These are phyloP conservation scores for Exophiala lecanii-corni DNA, from an alignment of 2,329 filamentous ascomycete genomes.

Conservation along the genomic window DNA sequence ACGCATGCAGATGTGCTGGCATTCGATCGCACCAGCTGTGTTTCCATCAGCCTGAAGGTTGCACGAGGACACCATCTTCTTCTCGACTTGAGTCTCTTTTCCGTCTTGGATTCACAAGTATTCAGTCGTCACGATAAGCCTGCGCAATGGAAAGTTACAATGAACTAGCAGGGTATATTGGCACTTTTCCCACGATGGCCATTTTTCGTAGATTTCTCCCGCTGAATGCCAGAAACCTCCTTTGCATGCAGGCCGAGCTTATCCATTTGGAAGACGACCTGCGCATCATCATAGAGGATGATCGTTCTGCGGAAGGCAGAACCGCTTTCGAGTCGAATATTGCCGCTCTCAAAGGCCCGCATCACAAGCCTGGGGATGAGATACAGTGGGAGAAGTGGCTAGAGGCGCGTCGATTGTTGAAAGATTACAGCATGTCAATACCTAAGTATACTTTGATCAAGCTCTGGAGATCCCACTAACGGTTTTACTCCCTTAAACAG, in stretches of 20 bases:
- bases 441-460: no score
- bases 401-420: constrained; percentile 6
- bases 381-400: constrained; percentile 7
- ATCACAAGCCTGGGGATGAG: background rate
- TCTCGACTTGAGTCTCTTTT: no score
- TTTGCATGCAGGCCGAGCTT: constrained; percentile 32
- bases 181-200: constrained; percentile 12
- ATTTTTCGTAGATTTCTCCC: constrained; percentile 29
- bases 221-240: constrained; percentile 28
- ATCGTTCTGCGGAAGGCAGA: constrained; percentile 3
- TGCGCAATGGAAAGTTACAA: constrained; percentile 12
- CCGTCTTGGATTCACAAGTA: background rate
- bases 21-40: no score
- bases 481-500: constrained; percentile 1
- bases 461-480: background rate
- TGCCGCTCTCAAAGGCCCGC: constrained; percentile 4
- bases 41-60: no score
- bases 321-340: constrained; percentile 8
- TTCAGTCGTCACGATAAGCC: no score
- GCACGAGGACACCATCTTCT: no score
- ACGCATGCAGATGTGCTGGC: no score
- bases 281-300: constrained; percentile 1
- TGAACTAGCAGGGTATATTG: constrained; percentile 18
- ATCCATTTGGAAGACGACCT: constrained; percentile 23
- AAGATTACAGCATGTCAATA: constrained; percentile 13